Evolutionary conservation across 176 grass and related monocot genomes (phyloP), one percentile per base, ranked within the genome.

Genomic region (Aegilops speltoides): DNA sequence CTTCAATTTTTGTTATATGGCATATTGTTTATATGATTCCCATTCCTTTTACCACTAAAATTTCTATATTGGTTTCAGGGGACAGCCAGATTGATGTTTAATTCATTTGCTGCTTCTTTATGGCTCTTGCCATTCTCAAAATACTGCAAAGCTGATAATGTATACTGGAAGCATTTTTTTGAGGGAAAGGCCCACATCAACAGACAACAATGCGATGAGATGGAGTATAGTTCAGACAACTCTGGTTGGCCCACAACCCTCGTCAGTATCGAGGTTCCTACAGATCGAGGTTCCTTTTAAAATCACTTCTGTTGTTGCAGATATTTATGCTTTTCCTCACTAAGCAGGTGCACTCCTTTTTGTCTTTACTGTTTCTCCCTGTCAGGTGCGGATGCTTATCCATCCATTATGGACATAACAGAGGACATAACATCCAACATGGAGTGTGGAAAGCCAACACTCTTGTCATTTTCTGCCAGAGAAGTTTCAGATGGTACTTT

Each of bases 401-500:
- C 96, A 79, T 92, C 96, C 82, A 79, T 94, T 45, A 85, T 79
- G 19, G 90, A 94, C 28, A 82, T 92, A 83, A 74, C 91, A 74
- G 87, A 87, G 46, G 81, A 95, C 69, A 87, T 85, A 19, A 91
- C 93, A 63, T 65, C 86, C 22, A 86, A 40, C 50, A 95, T 91
- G 91, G 96, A 98, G 79, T 94, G 91, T 32, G 93, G 91, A 87
- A 90, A 84, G 52, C 96, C 96, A 82, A 93, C 83, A 64, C 89
- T 95, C 10, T 81, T 98, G 84, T 90, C 96, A 77, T 98, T 98
- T 95, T 95, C 91, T 80, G 89, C 96, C 43, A 90, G 89, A 91
- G 96, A 95, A 69, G 91, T 98, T 88, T 95, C 93, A 52, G 96
- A 98, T 90, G 96, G 96, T 28, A 95, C 96, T 76, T 87, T 98